Evolutionary conservation across 805 yeast species (phyloP).

Genomic region (Lipomyces sp.): DNA sequence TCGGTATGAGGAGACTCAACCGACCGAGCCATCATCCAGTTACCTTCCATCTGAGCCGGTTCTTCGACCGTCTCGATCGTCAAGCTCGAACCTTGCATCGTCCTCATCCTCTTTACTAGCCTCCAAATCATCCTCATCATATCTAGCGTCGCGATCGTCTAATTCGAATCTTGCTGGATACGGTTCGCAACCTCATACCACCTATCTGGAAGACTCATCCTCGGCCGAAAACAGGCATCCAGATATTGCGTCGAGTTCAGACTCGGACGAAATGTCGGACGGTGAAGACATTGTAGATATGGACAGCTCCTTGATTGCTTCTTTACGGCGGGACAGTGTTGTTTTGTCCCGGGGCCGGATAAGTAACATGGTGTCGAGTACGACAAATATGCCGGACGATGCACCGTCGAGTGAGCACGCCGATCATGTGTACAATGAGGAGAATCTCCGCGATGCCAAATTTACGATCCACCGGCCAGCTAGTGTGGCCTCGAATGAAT

Average conservation of each 20-base stretch:
- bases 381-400: conserved; percentile 8
- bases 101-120: background rate
- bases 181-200: conserved; percentile 8
- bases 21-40: background rate
- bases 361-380: conserved; percentile 19
- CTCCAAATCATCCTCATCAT: background rate
- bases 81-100: background rate
- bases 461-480: background rate
- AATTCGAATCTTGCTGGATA: conserved; percentile 17
- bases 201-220: conserved; percentile 15
- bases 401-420: conserved; percentile 3
- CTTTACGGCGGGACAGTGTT: conserved; percentile 33
- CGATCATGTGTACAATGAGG: conserved; percentile 1
- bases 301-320: conserved; percentile 25
- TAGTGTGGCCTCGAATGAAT: background rate
- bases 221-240: conserved; percentile 9
- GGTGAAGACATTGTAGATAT: conserved; percentile 33
- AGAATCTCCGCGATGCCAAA: background rate
- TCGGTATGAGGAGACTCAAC: conserved; percentile 13
- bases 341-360: conserved; percentile 36
- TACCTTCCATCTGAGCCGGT: background rate
- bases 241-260: conserved; percentile 8
- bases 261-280: conserved; percentile 22
- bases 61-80: background rate
- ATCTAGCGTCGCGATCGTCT: conserved; percentile 14